These are phyloP conservation scores for Plasmodium berghei DNA, from an alignment of 169 alveolate genomes.

Conservation along the genomic window DNA sequence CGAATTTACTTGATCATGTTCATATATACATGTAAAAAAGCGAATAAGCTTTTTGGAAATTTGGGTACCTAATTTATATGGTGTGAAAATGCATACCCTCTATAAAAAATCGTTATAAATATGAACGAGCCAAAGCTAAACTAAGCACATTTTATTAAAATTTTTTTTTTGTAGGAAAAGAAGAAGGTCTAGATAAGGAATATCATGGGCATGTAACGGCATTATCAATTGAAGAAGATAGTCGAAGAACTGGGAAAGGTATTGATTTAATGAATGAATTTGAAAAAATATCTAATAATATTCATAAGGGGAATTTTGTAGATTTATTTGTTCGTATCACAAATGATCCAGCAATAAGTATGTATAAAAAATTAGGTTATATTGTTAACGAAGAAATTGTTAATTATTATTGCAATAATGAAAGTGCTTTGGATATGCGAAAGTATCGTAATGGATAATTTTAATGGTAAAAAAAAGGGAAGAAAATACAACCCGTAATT, in stretches of 20 bases:
- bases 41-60: background rate
- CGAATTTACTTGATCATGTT: background rate
- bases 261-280: slow-evolving; percentile 80
- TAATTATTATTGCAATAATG: slow-evolving; percentile 78
- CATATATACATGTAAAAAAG: background rate
- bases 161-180: slow-evolving; percentile 23
- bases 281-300: slow-evolving; percentile 77
- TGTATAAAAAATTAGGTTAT: slow-evolving; percentile 79
- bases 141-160: too few species aligned
- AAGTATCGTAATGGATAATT: slow-evolving; percentile 17
- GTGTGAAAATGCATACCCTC: background rate
- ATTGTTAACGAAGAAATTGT: slow-evolving; percentile 77
- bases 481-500: too few species aligned
- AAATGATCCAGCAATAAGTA: slow-evolving; percentile 79
- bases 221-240: slow-evolving; percentile 75
- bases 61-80: too few species aligned
- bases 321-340: slow-evolving; percentile 79
- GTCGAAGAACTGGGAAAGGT: slow-evolving; percentile 81
- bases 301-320: slow-evolving; percentile 73
- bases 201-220: slow-evolving; percentile 84
- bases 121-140: too few species aligned
- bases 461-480: too few species aligned
- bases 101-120: background rate
- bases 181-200: slow-evolving; percentile 49
- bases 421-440: slow-evolving; percentile 86